A percentile compares a stretch with the other conserved stretches of the same genome.
These are phyloP conservation scores for Nepenthes gracilis DNA, from an alignment of 148 eudicot species.

Conservation along the genomic window DNA sequence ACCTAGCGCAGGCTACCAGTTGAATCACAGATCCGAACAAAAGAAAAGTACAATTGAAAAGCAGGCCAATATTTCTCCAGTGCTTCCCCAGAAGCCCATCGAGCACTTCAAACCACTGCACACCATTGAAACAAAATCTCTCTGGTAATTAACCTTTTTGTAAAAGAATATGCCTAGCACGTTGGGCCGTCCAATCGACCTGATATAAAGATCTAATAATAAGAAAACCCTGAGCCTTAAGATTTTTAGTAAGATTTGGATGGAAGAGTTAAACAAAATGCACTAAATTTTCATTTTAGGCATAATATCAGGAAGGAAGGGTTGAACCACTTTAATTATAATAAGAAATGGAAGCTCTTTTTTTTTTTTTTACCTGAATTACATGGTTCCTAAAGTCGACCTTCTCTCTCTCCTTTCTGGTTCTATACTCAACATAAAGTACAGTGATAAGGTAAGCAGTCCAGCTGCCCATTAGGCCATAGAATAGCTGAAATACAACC, in stretches of 20 bases:
- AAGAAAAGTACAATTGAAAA: conserved; percentile 65
- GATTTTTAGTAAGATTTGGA: no score
- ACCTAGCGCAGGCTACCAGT: conserved; percentile 79
- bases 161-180: no score
- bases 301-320: no score
- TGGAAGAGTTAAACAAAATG: no score
- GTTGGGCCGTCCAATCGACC: no score
- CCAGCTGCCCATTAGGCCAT: conserved; percentile 65
- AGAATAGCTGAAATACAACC: conserved; percentile 46
- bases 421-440: conserved; percentile 66
- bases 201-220: no score
- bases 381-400: conserved; percentile 67
- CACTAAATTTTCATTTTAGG: no score
- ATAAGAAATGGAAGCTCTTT: no score
- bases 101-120: conserved; percentile 78
- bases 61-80: conserved; percentile 55
- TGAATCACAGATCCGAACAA: conserved; percentile 74
- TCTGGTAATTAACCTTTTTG: no score
- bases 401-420: conserved; percentile 59
- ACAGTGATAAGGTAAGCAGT: conserved; percentile 62
- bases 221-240: no score
- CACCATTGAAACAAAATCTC: conserved; percentile 1
- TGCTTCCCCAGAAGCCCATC: conserved; percentile 63
- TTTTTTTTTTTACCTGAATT: conserved; percentile 34
- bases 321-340: no score